These are phyloP conservation scores for Lophium mytilinum DNA, from an alignment of 495 filamentous ascomycete genomes.

Conservation along the genomic window DNA sequence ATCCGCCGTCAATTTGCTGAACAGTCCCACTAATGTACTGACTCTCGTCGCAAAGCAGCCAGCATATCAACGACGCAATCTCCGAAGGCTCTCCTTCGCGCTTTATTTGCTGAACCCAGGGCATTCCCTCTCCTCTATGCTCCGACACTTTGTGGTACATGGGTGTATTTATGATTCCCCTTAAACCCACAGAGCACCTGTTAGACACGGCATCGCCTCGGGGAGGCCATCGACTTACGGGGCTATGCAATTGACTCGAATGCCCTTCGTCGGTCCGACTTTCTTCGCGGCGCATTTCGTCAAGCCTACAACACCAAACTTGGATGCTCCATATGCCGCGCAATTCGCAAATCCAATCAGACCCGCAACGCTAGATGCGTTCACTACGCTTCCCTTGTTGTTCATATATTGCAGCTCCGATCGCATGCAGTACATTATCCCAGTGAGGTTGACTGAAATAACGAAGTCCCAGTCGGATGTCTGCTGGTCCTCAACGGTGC, in stretches of 20 bases:
- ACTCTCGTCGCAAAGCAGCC: slow-evolving; percentile 25
- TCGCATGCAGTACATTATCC: slow-evolving; percentile 28
- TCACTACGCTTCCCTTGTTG: slow-evolving; percentile 42
- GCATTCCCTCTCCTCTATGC: slow-evolving; percentile 12
- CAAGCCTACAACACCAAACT: slow-evolving; percentile 49
- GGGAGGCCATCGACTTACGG: slow-evolving; percentile 17
- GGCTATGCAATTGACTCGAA: slow-evolving; percentile 49
- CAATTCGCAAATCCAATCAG: slow-evolving; percentile 42
- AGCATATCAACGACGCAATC: slow-evolving; percentile 28
- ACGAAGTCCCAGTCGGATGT: slow-evolving; percentile 29
- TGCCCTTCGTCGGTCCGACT: slow-evolving; percentile 39
- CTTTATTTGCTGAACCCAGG: slow-evolving; percentile 12
- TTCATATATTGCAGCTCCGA: slow-evolving; percentile 24
- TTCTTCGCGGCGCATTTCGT: slow-evolving; percentile 53
- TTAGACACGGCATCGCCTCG: neutral
- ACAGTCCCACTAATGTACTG: slow-evolving; percentile 28
- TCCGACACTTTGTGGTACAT: slow-evolving; percentile 17
- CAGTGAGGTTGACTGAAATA: slow-evolving; percentile 28
- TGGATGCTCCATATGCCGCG: slow-evolving; percentile 50
- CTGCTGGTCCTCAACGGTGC: slow-evolving; percentile 34
- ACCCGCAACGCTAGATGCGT: slow-evolving; percentile 49
- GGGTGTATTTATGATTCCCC: slow-evolving; percentile 24
- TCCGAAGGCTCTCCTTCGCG: slow-evolving; percentile 21
- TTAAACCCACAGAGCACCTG: neutral
- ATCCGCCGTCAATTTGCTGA: slow-evolving; percentile 30